Evolutionary conservation across 345 rosid species (phyloP), one percentile per base, ranked within the genome.

Genomic region (Moringa oleifera): DNA sequence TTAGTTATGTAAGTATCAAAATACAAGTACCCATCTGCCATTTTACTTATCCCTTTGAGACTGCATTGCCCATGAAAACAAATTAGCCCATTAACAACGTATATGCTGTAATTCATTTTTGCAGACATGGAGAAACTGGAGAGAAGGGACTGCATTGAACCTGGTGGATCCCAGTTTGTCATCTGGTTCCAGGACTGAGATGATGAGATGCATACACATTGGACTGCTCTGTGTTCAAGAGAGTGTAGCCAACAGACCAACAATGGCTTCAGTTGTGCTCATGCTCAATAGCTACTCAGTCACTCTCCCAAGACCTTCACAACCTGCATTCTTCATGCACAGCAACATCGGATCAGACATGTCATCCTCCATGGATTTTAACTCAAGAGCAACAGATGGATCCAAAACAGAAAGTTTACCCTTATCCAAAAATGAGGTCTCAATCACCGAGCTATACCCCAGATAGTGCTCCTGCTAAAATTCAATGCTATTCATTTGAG

Each of bases 101-200:
- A 33, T 4, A 33, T 33, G 37, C 11, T 33, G 37, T 33, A 33
- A 7, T 41, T 17, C 18, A 13, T 33, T 53, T 50, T 49, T 73
- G 46, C 55, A 86, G 86, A 80, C 73, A 16, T 89, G 92, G 92
- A 78, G 55, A 56, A 67, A 68, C 41, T 76, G 88, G 91, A 78
- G 65, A 37, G 80, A 80, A 69, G 80, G 75, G 9, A 46, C 60
- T 0, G 41, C 54, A 7, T 4, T 57, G 7, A 68, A 77, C 23
- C 25, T 86, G 0, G 55, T 85, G 0, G 82, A 86, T 63, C 75
- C 78, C 0, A 69, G 2, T 10, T 36, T 89, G 36, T 62, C 58
- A 0, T 51, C 17, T 4, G 64, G 74, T 51, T 74, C 73, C 0
- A 45, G 61, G n/a, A 51, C 25, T 18, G 83, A 84, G 54, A 73